Conservation (phyloP, 192 early-diverging fungal species). For the Linnemannia hyalina region DNA sequence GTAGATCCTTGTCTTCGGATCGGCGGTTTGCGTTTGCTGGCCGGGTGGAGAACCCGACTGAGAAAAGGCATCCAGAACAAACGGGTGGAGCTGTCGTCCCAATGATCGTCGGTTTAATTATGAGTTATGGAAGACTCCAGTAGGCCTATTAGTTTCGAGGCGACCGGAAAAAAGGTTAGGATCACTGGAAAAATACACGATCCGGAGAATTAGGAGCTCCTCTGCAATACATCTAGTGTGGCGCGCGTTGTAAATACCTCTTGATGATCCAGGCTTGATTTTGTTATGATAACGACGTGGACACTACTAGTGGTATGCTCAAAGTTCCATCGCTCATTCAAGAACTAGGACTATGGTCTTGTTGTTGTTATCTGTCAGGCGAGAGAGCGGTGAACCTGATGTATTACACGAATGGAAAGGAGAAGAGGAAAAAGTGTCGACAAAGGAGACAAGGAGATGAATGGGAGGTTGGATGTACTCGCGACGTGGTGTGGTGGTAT, state of each 20-base stretch:
- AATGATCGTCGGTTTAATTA: neutral
- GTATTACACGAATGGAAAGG: neutral
- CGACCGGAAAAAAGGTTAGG: neutral
- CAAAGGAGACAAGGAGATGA: neutral
- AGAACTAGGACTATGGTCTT: neutral
- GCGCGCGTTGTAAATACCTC: neutral
- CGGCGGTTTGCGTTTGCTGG: conserved; percentile 47
- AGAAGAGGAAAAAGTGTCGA: too few relatives aligned
- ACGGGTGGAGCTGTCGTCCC: conserved; percentile 11
- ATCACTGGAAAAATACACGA: neutral
- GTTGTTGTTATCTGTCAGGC: neutral
- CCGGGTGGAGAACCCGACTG: conserved; percentile 47
- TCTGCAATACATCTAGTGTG: neutral
- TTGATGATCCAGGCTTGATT: neutral
- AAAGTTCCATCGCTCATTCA: neutral
- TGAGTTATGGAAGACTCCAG: neutral
- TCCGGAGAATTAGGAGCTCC: neutral
- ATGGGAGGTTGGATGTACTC: neutral
- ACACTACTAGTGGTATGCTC: neutral
- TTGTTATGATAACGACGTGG: neutral
- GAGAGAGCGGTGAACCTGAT: neutral
- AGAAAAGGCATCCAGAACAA: conserved; percentile 49
- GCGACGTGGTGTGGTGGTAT: neutral
- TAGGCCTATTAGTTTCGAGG: neutral
- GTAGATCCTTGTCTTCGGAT: conserved; percentile 26